Evolutionary conservation across 495 filamentous ascomycete species (phyloP).

Genomic region (Trichoderma reesei): DNA sequence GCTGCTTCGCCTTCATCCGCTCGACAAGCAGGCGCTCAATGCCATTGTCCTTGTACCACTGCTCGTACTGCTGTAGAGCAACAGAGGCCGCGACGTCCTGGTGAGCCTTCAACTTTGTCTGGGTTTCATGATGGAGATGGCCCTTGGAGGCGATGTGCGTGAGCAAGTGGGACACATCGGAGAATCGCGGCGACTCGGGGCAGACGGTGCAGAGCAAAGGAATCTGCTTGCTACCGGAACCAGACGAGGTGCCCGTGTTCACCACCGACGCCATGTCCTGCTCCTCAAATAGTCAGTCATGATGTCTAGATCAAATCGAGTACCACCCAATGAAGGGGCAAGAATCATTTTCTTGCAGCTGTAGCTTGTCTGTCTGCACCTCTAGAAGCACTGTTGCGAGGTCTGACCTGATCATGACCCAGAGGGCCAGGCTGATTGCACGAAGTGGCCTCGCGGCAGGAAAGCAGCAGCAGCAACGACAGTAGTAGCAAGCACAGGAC

Average conservation of each 20-base stretch:
- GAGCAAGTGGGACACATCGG: slow-evolving; percentile 78
- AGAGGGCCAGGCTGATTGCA: neutral
- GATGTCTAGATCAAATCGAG: too few species aligned
- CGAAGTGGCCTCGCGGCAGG: neutral
- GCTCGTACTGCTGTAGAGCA: slow-evolving; percentile 50
- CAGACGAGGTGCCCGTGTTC: slow-evolving; percentile 21
- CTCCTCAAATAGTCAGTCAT: neutral
- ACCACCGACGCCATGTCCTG: slow-evolving; percentile 28
- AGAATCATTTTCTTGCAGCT: neutral
- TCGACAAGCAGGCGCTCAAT: slow-evolving; percentile 59
- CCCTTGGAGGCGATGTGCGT: slow-evolving; percentile 82
- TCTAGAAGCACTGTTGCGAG: neutral
- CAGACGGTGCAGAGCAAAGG: slow-evolving; percentile 72
- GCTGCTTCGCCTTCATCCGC: slow-evolving; percentile 61
- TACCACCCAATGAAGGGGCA: neutral
- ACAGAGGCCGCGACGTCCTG: slow-evolving; percentile 42
- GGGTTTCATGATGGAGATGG: slow-evolving; percentile 67
- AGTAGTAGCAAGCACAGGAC: neutral
- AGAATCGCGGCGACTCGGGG: slow-evolving; percentile 65
- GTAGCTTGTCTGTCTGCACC: neutral
- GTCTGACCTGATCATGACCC: slow-evolving; percentile 2
- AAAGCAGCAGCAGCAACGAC: neutral
- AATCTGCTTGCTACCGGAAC: slow-evolving; percentile 25
- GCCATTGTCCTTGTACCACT: slow-evolving; percentile 57
- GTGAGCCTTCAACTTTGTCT: slow-evolving; percentile 53